Evolutionary conservation across 2,329 filamentous ascomycete species (phyloP).

Genomic region (Aspergillus tanneri): DNA sequence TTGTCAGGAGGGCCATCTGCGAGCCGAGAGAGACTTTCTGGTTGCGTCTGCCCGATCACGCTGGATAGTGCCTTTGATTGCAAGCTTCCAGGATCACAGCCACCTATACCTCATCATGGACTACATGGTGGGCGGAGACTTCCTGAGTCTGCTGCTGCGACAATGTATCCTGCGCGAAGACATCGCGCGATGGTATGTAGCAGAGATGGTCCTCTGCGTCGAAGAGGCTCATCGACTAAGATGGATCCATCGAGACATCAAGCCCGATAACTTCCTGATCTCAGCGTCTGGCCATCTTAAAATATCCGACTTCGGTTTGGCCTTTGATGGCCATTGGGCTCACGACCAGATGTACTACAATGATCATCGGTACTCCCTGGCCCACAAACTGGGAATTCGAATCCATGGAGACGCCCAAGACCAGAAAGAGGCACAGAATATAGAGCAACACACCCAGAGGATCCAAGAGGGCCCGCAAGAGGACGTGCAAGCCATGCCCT

Average conservation of each 20-base stretch:
- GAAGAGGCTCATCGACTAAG: slow-evolving; percentile 85
- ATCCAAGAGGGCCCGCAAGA: slow-evolving; percentile 34
- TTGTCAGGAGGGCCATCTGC: slow-evolving; percentile 86
- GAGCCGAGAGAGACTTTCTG: slow-evolving; percentile 88
- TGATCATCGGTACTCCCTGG: slow-evolving; percentile 73
- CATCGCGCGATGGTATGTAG: slow-evolving; percentile 80
- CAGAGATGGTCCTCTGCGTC: slow-evolving; percentile 93
- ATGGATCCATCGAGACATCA: slow-evolving; percentile 94
- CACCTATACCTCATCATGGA: slow-evolving; percentile 96
- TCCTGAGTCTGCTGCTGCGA: slow-evolving; percentile 79
- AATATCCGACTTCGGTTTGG: slow-evolving; percentile 93
- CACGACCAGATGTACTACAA: slow-evolving; percentile 87
- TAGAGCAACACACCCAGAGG: slow-evolving; percentile 11
- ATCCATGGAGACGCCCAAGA: slow-evolving; percentile 75
- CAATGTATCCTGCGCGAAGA: slow-evolving; percentile 79
- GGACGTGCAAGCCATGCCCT: slow-evolving; percentile 28
- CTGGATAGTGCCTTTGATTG: slow-evolving; percentile 85
- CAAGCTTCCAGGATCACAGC: slow-evolving; percentile 82
- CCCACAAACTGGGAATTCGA: slow-evolving; percentile 72
- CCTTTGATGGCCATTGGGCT: slow-evolving; percentile 93
- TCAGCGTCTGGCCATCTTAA: slow-evolving; percentile 85
- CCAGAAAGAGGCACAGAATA: slow-evolving; percentile 52
- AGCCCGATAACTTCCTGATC: slow-evolving; percentile 96
- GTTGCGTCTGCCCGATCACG: slow-evolving; percentile 82
- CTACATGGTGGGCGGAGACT: slow-evolving; percentile 96